Base-by-base conservation (phyloP, 192 early-diverging fungal genomes). In the Pecoramyces ruminantium region DNA sequence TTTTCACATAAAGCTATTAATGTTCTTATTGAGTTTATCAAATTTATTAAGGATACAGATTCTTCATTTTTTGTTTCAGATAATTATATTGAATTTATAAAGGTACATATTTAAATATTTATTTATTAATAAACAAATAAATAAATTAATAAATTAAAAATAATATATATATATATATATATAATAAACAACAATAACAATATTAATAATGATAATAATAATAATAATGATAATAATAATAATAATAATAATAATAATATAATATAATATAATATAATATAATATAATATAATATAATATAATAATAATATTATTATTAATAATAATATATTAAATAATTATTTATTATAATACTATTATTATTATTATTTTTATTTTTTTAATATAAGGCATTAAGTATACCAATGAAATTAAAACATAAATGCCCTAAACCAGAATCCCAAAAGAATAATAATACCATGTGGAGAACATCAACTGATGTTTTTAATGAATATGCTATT, bases 341-440 rank as follows among this genome's bases (percentile, higher is more conserved):
- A n/a, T 81, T 30, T 81, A 14, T 40, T 14, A 40, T 40, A 14
- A 15, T 40, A 14, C 11, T 77, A 82, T 79, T 82, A 30, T 83
- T 82, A 1, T 80, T 82, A 78, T 83, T 84, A 21, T 81, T 83
- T 29, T 86, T 87, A 85, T 83, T 87, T 78, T 67, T 78, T 0
- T 82, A 82, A 18, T 4, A 86, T 2, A 85, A 89, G 83, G 86
- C 87, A 9, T 85, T 94, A 82, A 91, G 92, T 16, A 83, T 93
- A 21, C 90, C 93, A 0, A 93, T 96, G 93, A 85, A 87, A 67
- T 84, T 91, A 14, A 92, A 93, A 81, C 92, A 94, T 82, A 88
- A 92, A 21, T 94, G 95, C 77, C 94, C 95, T 17, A 82, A 86
- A n/a, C 88, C 92, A 14, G 91, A 86, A 28, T 89, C 86, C 42